A percentile compares a stretch with the other conserved stretches of the same genome.
Evolutionary conservation across 2,329 filamentous ascomycete genomes (phyloP).

Genomic region (Seiridium cupressi): DNA sequence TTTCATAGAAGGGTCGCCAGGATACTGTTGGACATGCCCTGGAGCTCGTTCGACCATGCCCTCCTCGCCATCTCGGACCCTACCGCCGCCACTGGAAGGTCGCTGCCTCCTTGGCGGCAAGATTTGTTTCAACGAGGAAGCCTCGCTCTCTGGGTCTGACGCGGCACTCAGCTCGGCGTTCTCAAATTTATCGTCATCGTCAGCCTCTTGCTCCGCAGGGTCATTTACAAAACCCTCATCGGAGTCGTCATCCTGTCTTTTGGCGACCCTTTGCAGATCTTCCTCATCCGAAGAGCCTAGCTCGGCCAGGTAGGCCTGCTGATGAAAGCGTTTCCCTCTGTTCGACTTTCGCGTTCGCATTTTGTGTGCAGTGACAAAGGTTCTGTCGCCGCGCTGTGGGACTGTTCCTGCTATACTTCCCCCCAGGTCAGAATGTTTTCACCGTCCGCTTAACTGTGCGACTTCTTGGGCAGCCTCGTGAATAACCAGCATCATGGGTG

Average conservation of each 20-base stretch:
- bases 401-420: too few species aligned
- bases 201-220: neutral
- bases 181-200: constrained; percentile 4
- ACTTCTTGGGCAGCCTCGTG: too few species aligned
- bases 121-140: neutral
- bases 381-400: too few species aligned
- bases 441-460: too few species aligned
- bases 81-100: constrained; percentile 6
- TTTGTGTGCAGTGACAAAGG: neutral
- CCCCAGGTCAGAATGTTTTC: too few species aligned
- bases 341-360: constrained; percentile 30
- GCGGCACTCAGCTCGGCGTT: neutral
- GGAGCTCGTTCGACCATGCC: constrained; percentile 9
- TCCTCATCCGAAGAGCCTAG: constrained; percentile 21
- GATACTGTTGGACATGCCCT: constrained; percentile 26
- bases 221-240: constrained; percentile 23
- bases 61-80: constrained; percentile 12
- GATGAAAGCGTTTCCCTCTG: constrained; percentile 20
- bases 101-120: neutral
- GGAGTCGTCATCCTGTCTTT: constrained; percentile 14
- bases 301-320: constrained; percentile 15
- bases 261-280: constrained; percentile 10
- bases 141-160: neutral
- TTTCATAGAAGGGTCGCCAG: constrained; percentile 27
- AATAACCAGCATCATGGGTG: too few species aligned